Percentiles rank a stretch among this genome's conserved stretches.
These are phyloP conservation scores for Gynochthodes officinalis DNA, from an alignment of 257 asterid genomes.

Conservation along the genomic window DNA sequence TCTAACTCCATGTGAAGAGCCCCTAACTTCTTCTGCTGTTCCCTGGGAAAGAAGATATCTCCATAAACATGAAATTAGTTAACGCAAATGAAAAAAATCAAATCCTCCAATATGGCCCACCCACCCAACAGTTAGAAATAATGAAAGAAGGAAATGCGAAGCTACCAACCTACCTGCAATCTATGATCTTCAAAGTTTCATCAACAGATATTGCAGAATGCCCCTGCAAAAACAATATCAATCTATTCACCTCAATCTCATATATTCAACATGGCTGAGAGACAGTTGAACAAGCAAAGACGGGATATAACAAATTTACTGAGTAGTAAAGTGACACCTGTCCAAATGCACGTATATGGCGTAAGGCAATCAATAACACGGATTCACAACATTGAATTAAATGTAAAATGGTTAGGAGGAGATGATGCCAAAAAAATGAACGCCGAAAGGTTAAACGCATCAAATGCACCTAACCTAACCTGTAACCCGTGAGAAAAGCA, in stretches of 20 bases:
- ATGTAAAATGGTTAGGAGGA: background rate
- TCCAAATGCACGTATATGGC: background rate
- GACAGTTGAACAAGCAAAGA: background rate
- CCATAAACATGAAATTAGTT: slow-evolving; percentile 6
- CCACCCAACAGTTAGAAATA: background rate
- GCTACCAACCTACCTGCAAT: slow-evolving; percentile 60
- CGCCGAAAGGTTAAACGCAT: background rate
- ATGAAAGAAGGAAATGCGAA: background rate
- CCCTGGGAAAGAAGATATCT: slow-evolving; percentile 50
- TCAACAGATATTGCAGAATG: slow-evolving; percentile 72
- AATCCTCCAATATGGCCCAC: slow-evolving; percentile 2
- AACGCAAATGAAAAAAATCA: slow-evolving; percentile 10
- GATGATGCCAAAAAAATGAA: background rate
- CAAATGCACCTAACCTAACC: background rate
- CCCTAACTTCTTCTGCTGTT: slow-evolving; percentile 60
- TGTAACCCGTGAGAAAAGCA: background rate
- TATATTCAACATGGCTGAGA: background rate
- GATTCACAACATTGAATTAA: background rate
- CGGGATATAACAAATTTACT: background rate
- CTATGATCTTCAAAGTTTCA: slow-evolving; percentile 65
- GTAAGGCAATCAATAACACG: background rate
- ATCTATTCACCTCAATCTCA: slow-evolving; percentile 11
- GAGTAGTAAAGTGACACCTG: background rate
- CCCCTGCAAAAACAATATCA: slow-evolving; percentile 46
- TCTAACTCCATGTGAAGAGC: slow-evolving; percentile 68